Base-by-base conservation (phyloP, 768 basidiomycete species). In the Cyathus striatus region DNA sequence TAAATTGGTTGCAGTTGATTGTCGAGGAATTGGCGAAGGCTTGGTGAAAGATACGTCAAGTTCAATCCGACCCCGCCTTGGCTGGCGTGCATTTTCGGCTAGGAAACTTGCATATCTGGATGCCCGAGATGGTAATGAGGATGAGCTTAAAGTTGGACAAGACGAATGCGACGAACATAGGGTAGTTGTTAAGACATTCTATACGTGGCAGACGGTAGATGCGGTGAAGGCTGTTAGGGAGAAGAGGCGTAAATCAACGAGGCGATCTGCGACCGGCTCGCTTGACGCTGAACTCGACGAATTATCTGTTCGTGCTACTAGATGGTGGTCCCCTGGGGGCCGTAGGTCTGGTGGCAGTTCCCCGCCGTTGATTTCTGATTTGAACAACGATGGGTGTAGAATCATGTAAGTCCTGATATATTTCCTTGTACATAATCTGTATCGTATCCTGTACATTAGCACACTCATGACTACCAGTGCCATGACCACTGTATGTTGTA, bases 121-220 rank as follows among this genome's bases (percentile, higher is more conserved):
- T 60, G 78, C 65, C 43, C 63, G 78, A 51, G 88, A 90, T 55
- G 73, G 70, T 21, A 71, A 74, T 50, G 66, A 68, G 5, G 83
- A 86, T 48, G 76, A 78, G 26, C 61, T 86, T 44, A 79, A 76
- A 59, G 62, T 79, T 6, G 85, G 83, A 35, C 82, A 88, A 63
- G 85, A 90, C 59, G 90, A 93, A 59, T 89, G 88, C 55, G 89
- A 91, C 49, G 72, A 75, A 53, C 62, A 54, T 54, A 68, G 82
- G 20, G 81, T 91, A 20, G 83, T 88, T 40, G 56, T 92, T 50
- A 90, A 90, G 75, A 81, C 84, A 20, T 93, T 90, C 60, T 84
- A 86, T 60, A 80, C 83, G 38, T 90, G 86, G 86, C 86, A 90
- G 69, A 84, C 77, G 7, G 88, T 92, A 26, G 90, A 91, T 56